Evolutionary conservation across 129 eudicot genomes (phyloP), one percentile per base, ranked within the genome.

Genomic region (Heracleum sosnowskyi): DNA sequence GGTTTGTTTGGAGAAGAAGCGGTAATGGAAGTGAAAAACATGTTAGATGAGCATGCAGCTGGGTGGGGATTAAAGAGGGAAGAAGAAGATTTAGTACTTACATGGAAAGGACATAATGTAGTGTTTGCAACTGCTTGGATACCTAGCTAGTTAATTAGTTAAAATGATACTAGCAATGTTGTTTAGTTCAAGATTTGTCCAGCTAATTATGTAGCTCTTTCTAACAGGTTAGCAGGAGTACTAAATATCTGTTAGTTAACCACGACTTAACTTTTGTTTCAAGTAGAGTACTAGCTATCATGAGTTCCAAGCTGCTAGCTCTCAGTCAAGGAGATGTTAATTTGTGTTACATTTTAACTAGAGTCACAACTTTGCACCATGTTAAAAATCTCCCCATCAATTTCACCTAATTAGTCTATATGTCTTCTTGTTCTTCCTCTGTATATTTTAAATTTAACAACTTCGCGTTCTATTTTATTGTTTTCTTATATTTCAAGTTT

Each of bases 1-100:
- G 83, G 89, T 6, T 85, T 76, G 51, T 87, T 92, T 11, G 88
- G 91, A 18, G 99, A 92, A 47, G 99, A 96, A 24, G 91, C 85
- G 7, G 81, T 89, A 73, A 11, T 75, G n/a, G 97, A 96, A 69
- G 97, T 96, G 84, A 96, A 92, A 77, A 86, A 78, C 55, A 90
- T 96, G 97, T 81, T 96, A 22, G 99, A 96, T 78, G 97, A 96
- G 77, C 97, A 96, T 86, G 97, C 97, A 35, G 96, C 97, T 44
- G 99, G 99, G 26, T 96, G 99, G 99, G 99, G 99, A 37, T 64
- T 93, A 40, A 96, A 96, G 92, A 96, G 86, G 86, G 99, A 96
- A 79, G 99, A 95, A 46, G 97, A 92, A 46, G 96, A 96, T 85
- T 85, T 92, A 82, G 97, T 96, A 44, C 92, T 96, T 75, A 96